Percentiles rank a stretch among this genome's conserved stretches.
phyloP scores from a whole-genome alignment of 2,329 filamentous ascomycete species.

The Phyllosticta citrichinensis region DNA sequence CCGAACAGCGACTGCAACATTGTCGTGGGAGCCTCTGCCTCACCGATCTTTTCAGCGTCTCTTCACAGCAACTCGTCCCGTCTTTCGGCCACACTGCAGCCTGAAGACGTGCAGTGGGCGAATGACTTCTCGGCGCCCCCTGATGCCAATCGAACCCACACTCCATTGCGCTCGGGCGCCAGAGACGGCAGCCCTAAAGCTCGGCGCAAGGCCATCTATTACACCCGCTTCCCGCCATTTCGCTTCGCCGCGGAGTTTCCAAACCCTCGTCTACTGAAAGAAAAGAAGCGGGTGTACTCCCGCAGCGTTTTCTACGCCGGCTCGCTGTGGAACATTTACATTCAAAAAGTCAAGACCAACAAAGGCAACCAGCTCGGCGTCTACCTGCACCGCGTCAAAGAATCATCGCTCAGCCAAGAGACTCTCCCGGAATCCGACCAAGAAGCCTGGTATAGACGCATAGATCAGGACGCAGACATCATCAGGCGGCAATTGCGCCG shows the following conservation, averaged over 20 bases:
- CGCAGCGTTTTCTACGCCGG: conserved; percentile 51
- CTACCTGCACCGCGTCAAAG: conserved; percentile 49
- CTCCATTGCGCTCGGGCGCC: conserved; percentile 19
- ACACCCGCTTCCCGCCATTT: conserved; percentile 48
- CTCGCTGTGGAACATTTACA: conserved; percentile 52
- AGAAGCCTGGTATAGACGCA: too few species aligned
- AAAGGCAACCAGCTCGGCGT: conserved; percentile 49
- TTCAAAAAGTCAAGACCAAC: conserved; percentile 46
- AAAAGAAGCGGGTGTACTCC: conserved; percentile 50
- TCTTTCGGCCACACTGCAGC: conserved; percentile 42
- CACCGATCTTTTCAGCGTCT: conserved; percentile 40
- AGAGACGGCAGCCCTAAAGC: conserved; percentile 21
- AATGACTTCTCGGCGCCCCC: conserved; percentile 44
- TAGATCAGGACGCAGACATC: too few species aligned
- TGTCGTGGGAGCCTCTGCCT: conserved; percentile 44
- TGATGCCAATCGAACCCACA: conserved; percentile 20
- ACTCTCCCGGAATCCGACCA: not conserved
- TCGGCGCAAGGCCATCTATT: conserved; percentile 33
- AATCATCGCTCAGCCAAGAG: conserved; percentile 27
- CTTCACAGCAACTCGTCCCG: conserved; percentile 34
- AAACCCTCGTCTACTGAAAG: conserved; percentile 45
- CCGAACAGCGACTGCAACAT: conserved; percentile 46
- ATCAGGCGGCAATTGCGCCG: too few species aligned
- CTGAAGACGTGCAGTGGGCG: conserved; percentile 46
- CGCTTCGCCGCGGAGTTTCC: conserved; percentile 50